phyloP scores from a whole-genome alignment of 768 basidiomycete genomes.

The Brasilioporus rufonigricans region DNA sequence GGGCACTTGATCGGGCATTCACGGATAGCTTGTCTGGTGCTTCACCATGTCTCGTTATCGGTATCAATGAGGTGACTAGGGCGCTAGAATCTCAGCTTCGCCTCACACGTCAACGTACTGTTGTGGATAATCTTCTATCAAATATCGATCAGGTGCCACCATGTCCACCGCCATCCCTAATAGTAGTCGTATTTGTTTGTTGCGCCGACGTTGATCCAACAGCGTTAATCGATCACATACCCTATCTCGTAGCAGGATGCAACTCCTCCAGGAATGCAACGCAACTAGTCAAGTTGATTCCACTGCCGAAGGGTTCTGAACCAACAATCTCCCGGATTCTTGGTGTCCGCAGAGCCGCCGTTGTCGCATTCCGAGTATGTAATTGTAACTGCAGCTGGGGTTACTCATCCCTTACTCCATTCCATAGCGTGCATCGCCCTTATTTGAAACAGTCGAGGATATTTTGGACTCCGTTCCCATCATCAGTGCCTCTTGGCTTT shows the following conservation, averaged over 20 bases:
- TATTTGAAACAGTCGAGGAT: slow-evolving; percentile 33
- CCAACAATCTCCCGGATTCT: slow-evolving; percentile 51
- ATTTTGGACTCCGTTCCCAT: slow-evolving; percentile 52
- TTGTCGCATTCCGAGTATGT: slow-evolving; percentile 66
- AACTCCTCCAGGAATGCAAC: slow-evolving; percentile 46
- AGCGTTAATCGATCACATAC: slow-evolving; percentile 69
- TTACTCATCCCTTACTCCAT: slow-evolving; percentile 1
- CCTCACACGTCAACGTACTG: slow-evolving; percentile 22
- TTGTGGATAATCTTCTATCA: not conserved
- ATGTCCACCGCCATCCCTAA: slow-evolving; percentile 5
- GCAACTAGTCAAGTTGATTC: slow-evolving; percentile 52
- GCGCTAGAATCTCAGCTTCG: slow-evolving; percentile 59
- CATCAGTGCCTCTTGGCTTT: slow-evolving; percentile 66
- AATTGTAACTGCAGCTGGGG: not conserved
- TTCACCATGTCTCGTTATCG: slow-evolving; percentile 48
- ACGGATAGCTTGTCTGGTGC: not conserved
- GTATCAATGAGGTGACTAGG: slow-evolving; percentile 82
- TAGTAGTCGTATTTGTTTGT: slow-evolving; percentile 62
- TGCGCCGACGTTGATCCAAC: slow-evolving; percentile 73
- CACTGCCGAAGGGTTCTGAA: slow-evolving; percentile 70
- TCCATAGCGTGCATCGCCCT: slow-evolving; percentile 42
- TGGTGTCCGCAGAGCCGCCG: slow-evolving; percentile 66
- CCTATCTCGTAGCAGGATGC: slow-evolving; percentile 71
- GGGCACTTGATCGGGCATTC: not conserved
- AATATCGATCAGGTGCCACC: not conserved